phyloP scores from a whole-genome alignment of 2,329 filamentous ascomycete species.

The Fonsecaea nubica region DNA sequence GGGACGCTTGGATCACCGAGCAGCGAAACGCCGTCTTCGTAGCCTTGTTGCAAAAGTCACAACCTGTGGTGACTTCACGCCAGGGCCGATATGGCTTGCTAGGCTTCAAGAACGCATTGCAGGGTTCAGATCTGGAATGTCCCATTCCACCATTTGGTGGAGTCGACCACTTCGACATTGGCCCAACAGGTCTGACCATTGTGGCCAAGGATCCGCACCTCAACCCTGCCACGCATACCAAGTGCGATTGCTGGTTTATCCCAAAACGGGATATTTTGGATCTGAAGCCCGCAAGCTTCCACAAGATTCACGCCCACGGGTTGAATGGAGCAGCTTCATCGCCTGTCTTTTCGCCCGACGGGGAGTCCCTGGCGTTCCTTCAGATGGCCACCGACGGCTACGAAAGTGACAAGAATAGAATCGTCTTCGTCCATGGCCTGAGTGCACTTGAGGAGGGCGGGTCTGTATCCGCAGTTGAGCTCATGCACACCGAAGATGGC shows the following conservation, averaged over 20 bases:
- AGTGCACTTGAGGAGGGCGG: slow-evolving; percentile 44
- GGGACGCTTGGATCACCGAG: slow-evolving; percentile 59
- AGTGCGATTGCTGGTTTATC: slow-evolving; percentile 54
- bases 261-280: slow-evolving; percentile 53
- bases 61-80: slow-evolving; percentile 47
- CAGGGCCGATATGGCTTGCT: slow-evolving; percentile 48
- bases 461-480: slow-evolving; percentile 29
- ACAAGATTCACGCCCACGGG: slow-evolving; percentile 43
- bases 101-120: slow-evolving; percentile 53
- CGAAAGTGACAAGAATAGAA: slow-evolving; percentile 56
- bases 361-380: slow-evolving; percentile 52
- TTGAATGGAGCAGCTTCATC: slow-evolving; percentile 54
- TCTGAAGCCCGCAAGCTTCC: slow-evolving; percentile 43
- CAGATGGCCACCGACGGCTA: slow-evolving; percentile 55
- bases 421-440: slow-evolving; percentile 52
- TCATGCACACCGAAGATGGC: slow-evolving; percentile 48
- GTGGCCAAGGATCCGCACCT: slow-evolving; percentile 55
- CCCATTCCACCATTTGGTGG: slow-evolving; percentile 58
- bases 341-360: slow-evolving; percentile 54
- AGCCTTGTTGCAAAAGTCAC: slow-evolving; percentile 53
- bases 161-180: slow-evolving; percentile 55
- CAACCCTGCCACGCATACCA: slow-evolving; percentile 55
- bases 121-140: slow-evolving; percentile 51
- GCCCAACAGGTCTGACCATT: slow-evolving; percentile 47
- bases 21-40: slow-evolving; percentile 59